Evolutionary conservation across 352 stramenopile species (phyloP), one percentile per base, ranked within the genome.

Genomic region (Phytopythium sindhum): DNA sequence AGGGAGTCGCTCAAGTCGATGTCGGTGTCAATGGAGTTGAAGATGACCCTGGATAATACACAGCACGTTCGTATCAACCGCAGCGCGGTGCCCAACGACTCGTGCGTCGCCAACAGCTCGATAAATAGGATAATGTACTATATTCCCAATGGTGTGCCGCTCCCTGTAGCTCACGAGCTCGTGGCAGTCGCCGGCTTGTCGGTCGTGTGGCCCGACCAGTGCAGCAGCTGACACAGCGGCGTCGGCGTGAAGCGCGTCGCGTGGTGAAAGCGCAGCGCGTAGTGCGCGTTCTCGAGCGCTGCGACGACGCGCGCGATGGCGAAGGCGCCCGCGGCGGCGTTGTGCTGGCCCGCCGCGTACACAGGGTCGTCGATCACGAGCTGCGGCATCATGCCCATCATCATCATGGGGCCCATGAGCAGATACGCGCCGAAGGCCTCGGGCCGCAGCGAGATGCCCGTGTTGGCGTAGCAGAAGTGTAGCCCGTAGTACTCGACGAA

Each of bases 401-500:
- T 24, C 35, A 74, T 60, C 58, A 75, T 61, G 9, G 70, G 44
- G 7, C 74, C 77, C 44, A 74, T 73, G 37, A 93, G 69, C 8
- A 86, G 85, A 57, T 95, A 95, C 64, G 86, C 84, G 47, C 84
- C 84, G 70, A 91, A 95, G 3, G 80, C 81, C 61, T 93, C 80
- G 6, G 74, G 74, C 42, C 90, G 88, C 48, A 95, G 78, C 35
- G 86, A 96, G 44, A 97, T 82, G 41, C 90, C 88, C 17, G 85
- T 93, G 21, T 71, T 82, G 39, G 66, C 77, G 67, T 91, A 91
- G 67, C 84, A 77, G 61, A 96, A 96, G 55, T 80, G 77, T 41
- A 87, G 90, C 52, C 90, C 88, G 72, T 95, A 97, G 64, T 94
- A 95, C 68, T 96, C 85, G 42, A 97, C 74, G 68, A 97, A 96